A percentile compares a stretch with the other conserved stretches of the same genome.
These are phyloP conservation scores for Xerocomus nothofagi DNA, from an alignment of 1,284 basidiomycete genomes.

Conservation along the genomic window DNA sequence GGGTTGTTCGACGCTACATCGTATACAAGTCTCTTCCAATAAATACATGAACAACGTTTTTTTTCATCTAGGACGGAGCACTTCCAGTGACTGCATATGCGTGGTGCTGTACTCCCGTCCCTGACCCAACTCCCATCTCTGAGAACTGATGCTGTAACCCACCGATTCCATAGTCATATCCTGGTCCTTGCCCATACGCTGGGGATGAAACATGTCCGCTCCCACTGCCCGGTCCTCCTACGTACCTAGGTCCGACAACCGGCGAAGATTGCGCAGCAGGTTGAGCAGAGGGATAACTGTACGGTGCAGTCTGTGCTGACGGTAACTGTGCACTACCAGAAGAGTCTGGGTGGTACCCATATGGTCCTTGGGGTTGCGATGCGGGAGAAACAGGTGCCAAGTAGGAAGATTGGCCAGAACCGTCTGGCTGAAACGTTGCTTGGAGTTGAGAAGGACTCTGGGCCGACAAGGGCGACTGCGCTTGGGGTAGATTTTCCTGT, in stretches of 20 bases:
- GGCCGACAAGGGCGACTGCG: conserved; percentile 18
- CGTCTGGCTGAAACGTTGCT: conserved; percentile 14
- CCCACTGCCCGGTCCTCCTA: conserved; percentile 25
- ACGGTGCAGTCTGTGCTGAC: conserved; percentile 13
- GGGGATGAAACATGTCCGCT: conserved; percentile 23
- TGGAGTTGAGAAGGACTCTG: conserved; percentile 23
- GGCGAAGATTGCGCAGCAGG: conserved; percentile 17
- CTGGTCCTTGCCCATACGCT: conserved; percentile 19
- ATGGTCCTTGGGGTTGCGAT: conserved; percentile 23
- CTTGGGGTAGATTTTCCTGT: conserved; percentile 15
- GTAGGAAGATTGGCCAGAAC: conserved; percentile 20
- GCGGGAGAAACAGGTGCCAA: conserved; percentile 1
- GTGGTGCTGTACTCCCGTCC: conserved; percentile 24
- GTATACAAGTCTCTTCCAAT: too few relatives aligned
- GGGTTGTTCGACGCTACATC: conserved; percentile 18
- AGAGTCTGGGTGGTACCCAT: conserved; percentile 23
- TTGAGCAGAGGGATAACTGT: conserved; percentile 21
- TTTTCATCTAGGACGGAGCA: conserved; percentile 17
- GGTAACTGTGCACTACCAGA: neutral
- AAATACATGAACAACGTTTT: neutral
- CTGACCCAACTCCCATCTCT: conserved; percentile 31
- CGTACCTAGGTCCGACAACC: conserved; percentile 15
- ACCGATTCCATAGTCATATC: conserved; percentile 26
- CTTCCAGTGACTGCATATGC: conserved; percentile 24
- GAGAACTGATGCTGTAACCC: conserved; percentile 34